Evolutionary conservation across 2,329 filamentous ascomycete genomes (phyloP).

Genomic region (Diplodia sapinea): DNA sequence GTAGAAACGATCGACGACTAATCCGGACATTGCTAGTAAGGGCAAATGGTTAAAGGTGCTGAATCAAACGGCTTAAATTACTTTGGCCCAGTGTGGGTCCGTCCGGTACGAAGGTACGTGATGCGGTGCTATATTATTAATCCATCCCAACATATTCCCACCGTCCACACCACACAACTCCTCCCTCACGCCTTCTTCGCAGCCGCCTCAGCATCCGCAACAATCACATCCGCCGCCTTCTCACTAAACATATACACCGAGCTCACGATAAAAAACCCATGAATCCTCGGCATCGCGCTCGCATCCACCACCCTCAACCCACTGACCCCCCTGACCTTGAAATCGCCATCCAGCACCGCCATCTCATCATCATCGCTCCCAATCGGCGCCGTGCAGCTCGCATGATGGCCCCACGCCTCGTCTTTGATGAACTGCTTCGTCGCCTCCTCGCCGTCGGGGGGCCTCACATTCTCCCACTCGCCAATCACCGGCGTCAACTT

Average conservation of each 20-base stretch:
- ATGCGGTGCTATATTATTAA: too few species aligned
- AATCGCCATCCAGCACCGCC: slow-evolving; percentile 63
- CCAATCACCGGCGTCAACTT: slow-evolving; percentile 37
- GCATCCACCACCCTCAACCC: slow-evolving; percentile 68
- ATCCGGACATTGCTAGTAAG: too few species aligned
- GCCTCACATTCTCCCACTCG: slow-evolving; percentile 53
- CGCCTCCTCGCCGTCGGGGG: slow-evolving; percentile 48
- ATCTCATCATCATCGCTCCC: slow-evolving; percentile 59
- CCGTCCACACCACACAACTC: too few species aligned
- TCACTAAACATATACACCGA: slow-evolving; percentile 64
- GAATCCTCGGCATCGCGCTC: slow-evolving; percentile 61
- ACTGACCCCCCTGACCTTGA: slow-evolving; percentile 62
- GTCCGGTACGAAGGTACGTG: too few species aligned
- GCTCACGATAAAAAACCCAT: slow-evolving; percentile 59
- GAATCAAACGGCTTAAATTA: too few species aligned
- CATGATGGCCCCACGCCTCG: slow-evolving; percentile 58
- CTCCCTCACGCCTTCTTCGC: not conserved
- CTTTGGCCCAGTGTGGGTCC: too few species aligned
- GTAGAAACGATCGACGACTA: too few species aligned
- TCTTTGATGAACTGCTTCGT: slow-evolving; percentile 45
- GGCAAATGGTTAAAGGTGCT: too few species aligned
- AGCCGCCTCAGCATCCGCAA: not conserved
- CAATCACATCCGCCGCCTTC: slow-evolving; percentile 63
- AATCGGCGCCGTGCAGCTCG: slow-evolving; percentile 61
- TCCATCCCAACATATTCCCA: too few species aligned